Evolutionary conservation across 257 asterid species (phyloP), one percentile per base, ranked within the genome.

Genomic region (Solanum okadae): DNA sequence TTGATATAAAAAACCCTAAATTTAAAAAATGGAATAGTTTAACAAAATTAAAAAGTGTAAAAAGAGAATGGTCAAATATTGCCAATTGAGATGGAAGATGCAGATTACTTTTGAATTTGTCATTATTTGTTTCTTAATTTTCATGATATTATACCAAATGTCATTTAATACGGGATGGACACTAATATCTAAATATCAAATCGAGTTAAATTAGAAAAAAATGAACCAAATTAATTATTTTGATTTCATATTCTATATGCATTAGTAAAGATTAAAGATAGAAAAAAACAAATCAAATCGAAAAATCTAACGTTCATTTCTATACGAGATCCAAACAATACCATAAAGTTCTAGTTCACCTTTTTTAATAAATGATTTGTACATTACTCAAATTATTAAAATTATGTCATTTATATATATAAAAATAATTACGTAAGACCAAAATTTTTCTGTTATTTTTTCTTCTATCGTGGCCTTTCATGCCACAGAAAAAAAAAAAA

Each of bases 251-350:
- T 63, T 4, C 3, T 1, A 11, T 67, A 67, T 27, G 9, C 4
- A 67, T 11, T 25, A 67, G 18, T 27, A 13, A 67, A 67, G 20
- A 25, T 67, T 0, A 67, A 67, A 67, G 16, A 67, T 25, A n/a
- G 11, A n/a, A n/a, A 63, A 22, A 63, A 63, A 4, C 2, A 23
- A 23, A n/a, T 63, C 0, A 20, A 20, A 20, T 0, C 0, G 0
- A 7, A 5, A 15, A 67, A 67, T 5, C 2, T 3, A 67, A 5
- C 9, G 9, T 12, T 25, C 35, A 25, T 71, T 29, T 6, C 38
- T 31, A 16, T 3, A 71, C 2, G 23, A 15, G 37, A 70, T 70
- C 13, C 40, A 15, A 6, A 71, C 23, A 31, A 71, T 31, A 34
- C 34, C 31, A 63, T 6, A 18, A 14, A 70, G n/a, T 70, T 70